Conservation (phyloP, 1,139 yeast species). For the Scheffersomyces parashehatae region DNA sequence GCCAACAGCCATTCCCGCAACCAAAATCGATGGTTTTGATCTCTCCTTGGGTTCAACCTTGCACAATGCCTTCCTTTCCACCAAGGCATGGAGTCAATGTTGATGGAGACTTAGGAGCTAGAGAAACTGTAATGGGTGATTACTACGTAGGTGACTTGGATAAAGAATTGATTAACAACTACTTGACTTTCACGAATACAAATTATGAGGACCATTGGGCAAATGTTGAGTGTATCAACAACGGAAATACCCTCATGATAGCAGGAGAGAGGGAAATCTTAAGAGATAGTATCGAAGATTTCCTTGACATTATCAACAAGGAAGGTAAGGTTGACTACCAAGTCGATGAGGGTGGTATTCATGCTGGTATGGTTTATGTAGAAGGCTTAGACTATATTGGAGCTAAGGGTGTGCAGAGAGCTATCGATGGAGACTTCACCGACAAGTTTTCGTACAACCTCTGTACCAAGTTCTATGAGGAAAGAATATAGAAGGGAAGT, state of each 20-base stretch:
- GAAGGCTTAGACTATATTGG: conserved; percentile 33
- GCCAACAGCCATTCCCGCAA: conserved; percentile 17
- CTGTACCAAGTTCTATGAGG: conserved; percentile 14
- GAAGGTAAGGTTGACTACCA: conserved; percentile 19
- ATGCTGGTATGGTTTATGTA: conserved; percentile 29
- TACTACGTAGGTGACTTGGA: conserved; percentile 27
- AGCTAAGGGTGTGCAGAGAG: conserved; percentile 21
- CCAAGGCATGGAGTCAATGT: conserved; percentile 22
- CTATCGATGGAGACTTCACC: conserved; percentile 26
- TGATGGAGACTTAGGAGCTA: conserved; percentile 36
- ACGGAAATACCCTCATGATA: conserved; percentile 28
- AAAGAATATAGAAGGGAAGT: neutral
- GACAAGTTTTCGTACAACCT: conserved; percentile 23
- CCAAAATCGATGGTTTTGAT: conserved; percentile 35
- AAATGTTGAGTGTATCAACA: conserved; percentile 27
- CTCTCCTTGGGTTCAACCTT: conserved; percentile 48
- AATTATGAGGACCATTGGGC: conserved; percentile 29
- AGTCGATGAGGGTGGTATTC: conserved; percentile 35
- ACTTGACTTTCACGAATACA: conserved; percentile 27
- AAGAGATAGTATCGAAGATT: conserved; percentile 30
- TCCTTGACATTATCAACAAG: conserved; percentile 18
- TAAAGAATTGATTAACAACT: conserved; percentile 15
- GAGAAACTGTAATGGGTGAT: conserved; percentile 27
- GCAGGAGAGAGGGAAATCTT: conserved; percentile 40
- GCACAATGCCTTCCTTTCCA: conserved; percentile 17